A percentile compares a stretch with the other conserved stretches of the same genome.
Conservation (phyloP, 371 early-diverging fungal genomes). For the Mucor saturninus region DNA sequence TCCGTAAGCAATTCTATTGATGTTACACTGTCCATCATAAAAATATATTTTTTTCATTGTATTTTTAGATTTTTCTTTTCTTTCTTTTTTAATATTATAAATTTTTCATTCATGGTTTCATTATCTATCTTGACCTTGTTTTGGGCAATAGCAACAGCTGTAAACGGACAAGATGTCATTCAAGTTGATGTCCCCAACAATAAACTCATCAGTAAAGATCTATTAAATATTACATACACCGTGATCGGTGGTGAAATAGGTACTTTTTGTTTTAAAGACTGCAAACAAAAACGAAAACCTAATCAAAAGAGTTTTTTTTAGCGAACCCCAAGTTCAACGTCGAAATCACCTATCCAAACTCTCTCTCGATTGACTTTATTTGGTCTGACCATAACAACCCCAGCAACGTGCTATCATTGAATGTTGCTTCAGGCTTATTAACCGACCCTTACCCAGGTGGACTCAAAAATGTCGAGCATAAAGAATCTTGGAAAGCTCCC, state of each 20-base stretch:
- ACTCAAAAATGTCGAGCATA: conserved; percentile 7
- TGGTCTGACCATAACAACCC: conserved; percentile 29
- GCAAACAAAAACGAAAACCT: no score
- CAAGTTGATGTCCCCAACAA: conserved; percentile 19
- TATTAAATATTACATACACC: conserved; percentile 17
- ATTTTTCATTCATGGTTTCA: neutral
- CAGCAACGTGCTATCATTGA: conserved; percentile 7
- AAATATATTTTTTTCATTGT: conserved; percentile 2
- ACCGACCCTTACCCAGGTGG: conserved; percentile 26
- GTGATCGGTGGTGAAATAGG: conserved; percentile 25
- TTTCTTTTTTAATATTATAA: neutral
- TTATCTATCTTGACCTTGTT: neutral
- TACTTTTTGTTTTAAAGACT: neutral
- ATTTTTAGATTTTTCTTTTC: conserved; percentile 5
- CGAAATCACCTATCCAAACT: conserved; percentile 20
- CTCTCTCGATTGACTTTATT: conserved; percentile 16
- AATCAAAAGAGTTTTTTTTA: neutral
- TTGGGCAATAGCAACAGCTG: neutral
- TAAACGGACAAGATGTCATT: conserved; percentile 8
- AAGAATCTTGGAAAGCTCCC: conserved; percentile 20
- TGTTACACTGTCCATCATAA: conserved; percentile 8
- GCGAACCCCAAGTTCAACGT: conserved; percentile 15
- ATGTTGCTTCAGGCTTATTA: conserved; percentile 10
- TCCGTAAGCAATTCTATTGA: neutral
- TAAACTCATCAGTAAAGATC: conserved; percentile 14